These are phyloP conservation scores for Friedmanniomyces simplex DNA, from an alignment of 495 filamentous ascomycete species.

Conservation along the genomic window DNA sequence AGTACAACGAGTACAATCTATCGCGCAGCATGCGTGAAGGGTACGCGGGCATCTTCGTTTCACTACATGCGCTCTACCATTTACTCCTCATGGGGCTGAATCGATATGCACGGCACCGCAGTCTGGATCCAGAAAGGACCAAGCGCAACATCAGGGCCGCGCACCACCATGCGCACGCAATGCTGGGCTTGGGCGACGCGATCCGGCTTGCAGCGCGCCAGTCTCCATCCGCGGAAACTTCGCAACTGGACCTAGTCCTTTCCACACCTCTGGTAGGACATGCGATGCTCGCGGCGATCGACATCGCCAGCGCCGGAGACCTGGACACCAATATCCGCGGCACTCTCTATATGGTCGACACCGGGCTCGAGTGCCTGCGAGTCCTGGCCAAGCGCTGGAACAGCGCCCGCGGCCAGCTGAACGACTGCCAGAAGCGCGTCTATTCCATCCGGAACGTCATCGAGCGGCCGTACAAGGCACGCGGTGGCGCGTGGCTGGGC, in stretches of 20 bases:
- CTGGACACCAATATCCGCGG: slow-evolving; percentile 15
- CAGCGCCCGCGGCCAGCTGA: slow-evolving; percentile 18
- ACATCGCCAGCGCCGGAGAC: slow-evolving; percentile 26
- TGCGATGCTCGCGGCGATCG: slow-evolving; percentile 25
- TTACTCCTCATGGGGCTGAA: slow-evolving; percentile 51
- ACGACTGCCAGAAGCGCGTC: slow-evolving; percentile 11
- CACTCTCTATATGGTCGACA: slow-evolving; percentile 17
- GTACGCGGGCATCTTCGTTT: slow-evolving; percentile 45
- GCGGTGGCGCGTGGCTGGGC: slow-evolving; percentile 14
- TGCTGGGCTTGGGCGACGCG: slow-evolving; percentile 21
- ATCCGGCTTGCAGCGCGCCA: slow-evolving; percentile 10
- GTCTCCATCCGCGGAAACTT: neutral
- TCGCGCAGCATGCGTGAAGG: slow-evolving; percentile 36
- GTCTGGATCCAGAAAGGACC: slow-evolving; percentile 12
- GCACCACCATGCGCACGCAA: slow-evolving; percentile 18
- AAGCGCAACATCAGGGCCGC: slow-evolving; percentile 26
- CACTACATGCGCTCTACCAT: slow-evolving; percentile 53
- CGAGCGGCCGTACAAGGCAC: neutral
- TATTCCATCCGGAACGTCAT: slow-evolving; percentile 10
- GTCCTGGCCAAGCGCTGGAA: slow-evolving; percentile 25
- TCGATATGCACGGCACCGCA: slow-evolving; percentile 40
- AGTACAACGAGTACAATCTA: slow-evolving; percentile 43
- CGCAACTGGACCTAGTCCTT: slow-evolving; percentile 10
- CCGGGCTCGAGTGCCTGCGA: slow-evolving; percentile 19
- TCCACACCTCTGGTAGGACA: slow-evolving; percentile 29